phyloP scores from a whole-genome alignment of 2,329 filamentous ascomycete species.

The Arthroderma uncinatum region DNA sequence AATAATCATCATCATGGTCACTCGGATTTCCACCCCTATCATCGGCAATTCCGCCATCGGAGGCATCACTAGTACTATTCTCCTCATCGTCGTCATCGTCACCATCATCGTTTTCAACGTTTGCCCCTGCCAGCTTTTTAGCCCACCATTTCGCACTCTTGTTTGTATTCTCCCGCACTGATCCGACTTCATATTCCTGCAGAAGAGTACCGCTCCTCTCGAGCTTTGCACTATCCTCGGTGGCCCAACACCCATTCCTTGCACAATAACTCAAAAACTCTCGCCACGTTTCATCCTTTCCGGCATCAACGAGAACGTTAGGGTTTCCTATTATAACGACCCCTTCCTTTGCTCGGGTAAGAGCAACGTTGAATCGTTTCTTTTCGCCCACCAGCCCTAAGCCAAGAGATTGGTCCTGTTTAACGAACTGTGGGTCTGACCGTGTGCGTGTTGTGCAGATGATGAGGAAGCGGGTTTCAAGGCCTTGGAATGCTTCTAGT shows the following conservation, averaged over 20 bases:
- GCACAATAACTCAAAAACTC: conserved; percentile 30
- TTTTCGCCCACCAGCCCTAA: conserved; percentile 30
- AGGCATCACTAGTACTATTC: not conserved
- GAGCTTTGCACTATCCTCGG: conserved; percentile 9
- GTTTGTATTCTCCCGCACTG: not conserved
- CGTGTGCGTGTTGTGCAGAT: conserved; percentile 34
- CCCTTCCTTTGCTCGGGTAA: conserved; percentile 36
- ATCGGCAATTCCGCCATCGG: not conserved
- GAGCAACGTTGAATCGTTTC: conserved; percentile 36
- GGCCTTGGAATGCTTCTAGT: conserved; percentile 37
- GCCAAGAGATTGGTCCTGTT: conserved; percentile 15
- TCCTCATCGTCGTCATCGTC: not conserved
- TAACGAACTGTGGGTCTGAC: conserved; percentile 14
- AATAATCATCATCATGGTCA: not conserved
- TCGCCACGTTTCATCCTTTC: conserved; percentile 29
- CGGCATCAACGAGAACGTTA: conserved; percentile 22
- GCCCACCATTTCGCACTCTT: conserved; percentile 3
- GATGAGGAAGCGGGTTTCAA: conserved; percentile 36
- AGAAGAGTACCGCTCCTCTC: not conserved
- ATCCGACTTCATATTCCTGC: not conserved
- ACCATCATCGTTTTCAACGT: conserved; percentile 10
- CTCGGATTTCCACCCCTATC: conserved; percentile 6
- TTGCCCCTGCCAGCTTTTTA: not conserved
- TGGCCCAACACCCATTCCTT: conserved; percentile 28
- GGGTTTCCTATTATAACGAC: conserved; percentile 35